phyloP scores from a whole-genome alignment of 495 filamentous ascomycete genomes.

The Hypoxylon rickii region DNA sequence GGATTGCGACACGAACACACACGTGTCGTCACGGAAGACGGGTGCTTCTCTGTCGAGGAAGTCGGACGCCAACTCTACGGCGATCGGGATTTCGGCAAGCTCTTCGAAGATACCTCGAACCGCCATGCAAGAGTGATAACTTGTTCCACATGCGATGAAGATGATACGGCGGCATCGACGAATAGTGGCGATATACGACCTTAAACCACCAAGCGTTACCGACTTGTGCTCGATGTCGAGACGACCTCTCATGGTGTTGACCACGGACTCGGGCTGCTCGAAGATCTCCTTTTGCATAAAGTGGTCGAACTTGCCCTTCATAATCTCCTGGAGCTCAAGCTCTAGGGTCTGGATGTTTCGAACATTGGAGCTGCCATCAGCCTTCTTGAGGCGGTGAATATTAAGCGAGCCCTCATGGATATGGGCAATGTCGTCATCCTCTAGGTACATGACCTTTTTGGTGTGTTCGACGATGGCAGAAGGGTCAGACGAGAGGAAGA shows the following conservation, averaged over 20 bases:
- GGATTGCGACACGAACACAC: conserved; percentile 98
- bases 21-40: conserved; percentile 99
- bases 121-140: conserved; percentile 98
- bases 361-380: conserved; percentile 94
- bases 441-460: conserved; percentile 99
- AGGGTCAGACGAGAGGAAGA: conserved; percentile 97
- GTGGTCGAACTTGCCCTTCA: conserved; percentile 99
- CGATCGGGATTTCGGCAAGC: conserved; percentile 95
- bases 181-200: conserved; percentile 95
- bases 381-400: conserved; percentile 96
- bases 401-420: conserved; percentile 98
- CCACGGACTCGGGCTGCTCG: conserved; percentile 97
- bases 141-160: conserved; percentile 97
- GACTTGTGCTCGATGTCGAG: conserved; percentile 89
- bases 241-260: conserved; percentile 99
- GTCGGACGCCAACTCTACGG: conserved; percentile 95
- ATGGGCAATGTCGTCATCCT: conserved; percentile 99
- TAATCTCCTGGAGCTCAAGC: conserved; percentile 98
- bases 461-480: conserved; percentile 99
- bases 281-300: conserved; percentile 99
- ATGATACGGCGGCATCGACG: conserved; percentile 94
- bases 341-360: conserved; percentile 97
- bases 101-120: conserved; percentile 98
- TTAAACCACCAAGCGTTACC: conserved; percentile 91
- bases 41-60: conserved; percentile 96